Percentiles rank a stretch among this genome's conserved stretches.
Conservation (phyloP, 2,329 filamentous ascomycete species). For the Monosporascus sp. region DNA sequence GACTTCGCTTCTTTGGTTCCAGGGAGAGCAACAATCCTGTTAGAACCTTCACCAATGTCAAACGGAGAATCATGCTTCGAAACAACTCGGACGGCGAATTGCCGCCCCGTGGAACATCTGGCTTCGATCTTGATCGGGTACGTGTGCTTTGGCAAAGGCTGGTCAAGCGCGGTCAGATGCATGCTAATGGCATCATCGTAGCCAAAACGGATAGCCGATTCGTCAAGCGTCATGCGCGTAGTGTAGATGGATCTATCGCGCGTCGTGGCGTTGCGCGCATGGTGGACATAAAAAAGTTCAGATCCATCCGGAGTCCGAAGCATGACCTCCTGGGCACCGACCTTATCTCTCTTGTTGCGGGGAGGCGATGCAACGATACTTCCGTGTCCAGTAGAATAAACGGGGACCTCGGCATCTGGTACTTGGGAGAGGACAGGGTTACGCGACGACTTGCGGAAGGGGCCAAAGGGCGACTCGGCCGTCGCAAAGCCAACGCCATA, state of each 20-base stretch:
- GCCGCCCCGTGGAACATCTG: constrained; percentile 2
- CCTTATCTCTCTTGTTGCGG: constrained; percentile 5
- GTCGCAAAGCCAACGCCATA: constrained; percentile 32
- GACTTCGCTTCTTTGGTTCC: constrained; percentile 6
- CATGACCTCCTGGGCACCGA: constrained; percentile 29
- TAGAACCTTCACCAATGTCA: constrained; percentile 18
- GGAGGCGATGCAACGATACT: constrained; percentile 30
- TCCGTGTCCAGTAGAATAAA: constrained; percentile 30
- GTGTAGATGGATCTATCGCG: constrained; percentile 25
- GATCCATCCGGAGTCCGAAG: constrained; percentile 20
- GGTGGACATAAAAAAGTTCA: constrained; percentile 31
- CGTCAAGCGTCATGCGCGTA: constrained; percentile 25
- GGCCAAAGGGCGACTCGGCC: constrained; percentile 26
- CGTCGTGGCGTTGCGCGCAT: constrained; percentile 26
- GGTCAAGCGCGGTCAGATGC: constrained; percentile 26
- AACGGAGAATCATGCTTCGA: constrained; percentile 17
- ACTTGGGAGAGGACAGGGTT: constrained; percentile 29
- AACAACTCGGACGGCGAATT: constrained; percentile 13
- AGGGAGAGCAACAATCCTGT: constrained; percentile 19
- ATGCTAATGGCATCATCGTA: constrained; percentile 24
- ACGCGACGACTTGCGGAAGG: constrained; percentile 26
- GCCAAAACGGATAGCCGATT: constrained; percentile 17
- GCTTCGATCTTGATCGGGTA: constrained; percentile 23
- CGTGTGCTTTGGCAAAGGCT: constrained; percentile 24
- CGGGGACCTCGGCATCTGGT: constrained; percentile 21